Base-by-base conservation (phyloP, 2,329 filamentous ascomycete species). In the Sporothrix inflata region DNA sequence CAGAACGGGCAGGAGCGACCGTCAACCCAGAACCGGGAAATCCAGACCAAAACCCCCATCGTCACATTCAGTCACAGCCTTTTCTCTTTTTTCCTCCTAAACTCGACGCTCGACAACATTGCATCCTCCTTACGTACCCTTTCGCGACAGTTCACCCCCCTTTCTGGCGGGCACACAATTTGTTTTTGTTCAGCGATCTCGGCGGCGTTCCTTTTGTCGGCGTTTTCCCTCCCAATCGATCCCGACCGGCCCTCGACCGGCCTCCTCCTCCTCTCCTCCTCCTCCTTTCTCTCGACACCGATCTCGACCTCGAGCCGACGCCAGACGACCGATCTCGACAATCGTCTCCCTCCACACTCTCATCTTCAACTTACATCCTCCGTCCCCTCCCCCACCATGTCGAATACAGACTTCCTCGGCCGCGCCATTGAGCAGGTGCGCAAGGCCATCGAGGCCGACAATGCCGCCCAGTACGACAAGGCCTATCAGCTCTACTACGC, bases 401-500 rank as follows among this genome's bases (percentile, higher is more conserved):
- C 94, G 77, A 94, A 94, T 81, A 97, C 94, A 82, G 96, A 99
- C 85, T 99, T 98, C 81, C 90, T 98, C 79, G 94, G 94, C 79
- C 94, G 95, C 78, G 96, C 96, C 78, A 98, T 98, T 85, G 94
- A 97, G 79, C 91, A 93, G 82, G 95, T 99, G 79, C 97, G 97
- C 84, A 97, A 97, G 83, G 96, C 96, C 77, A 98, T 99, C 85
- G 94, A 97, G 81, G 91, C 92, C 78, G 96, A 99, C 85, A 97
- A 95, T 76, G 92, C 93, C 61, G 94, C 94, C 80, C 94, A 98
- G 81, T 99, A 99, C 84, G 94, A 98, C 79, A 95, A 97, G 82
- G 96, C 96, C 72, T 98, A 98, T 82, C 93, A 97, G 80, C 88
- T 92, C 75, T 99, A 99, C 88, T 98, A 97, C 85, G 91, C 94